These are phyloP conservation scores for Dactylellina cionopaga DNA, from an alignment of 2,329 filamentous ascomycete genomes.

Conservation along the genomic window DNA sequence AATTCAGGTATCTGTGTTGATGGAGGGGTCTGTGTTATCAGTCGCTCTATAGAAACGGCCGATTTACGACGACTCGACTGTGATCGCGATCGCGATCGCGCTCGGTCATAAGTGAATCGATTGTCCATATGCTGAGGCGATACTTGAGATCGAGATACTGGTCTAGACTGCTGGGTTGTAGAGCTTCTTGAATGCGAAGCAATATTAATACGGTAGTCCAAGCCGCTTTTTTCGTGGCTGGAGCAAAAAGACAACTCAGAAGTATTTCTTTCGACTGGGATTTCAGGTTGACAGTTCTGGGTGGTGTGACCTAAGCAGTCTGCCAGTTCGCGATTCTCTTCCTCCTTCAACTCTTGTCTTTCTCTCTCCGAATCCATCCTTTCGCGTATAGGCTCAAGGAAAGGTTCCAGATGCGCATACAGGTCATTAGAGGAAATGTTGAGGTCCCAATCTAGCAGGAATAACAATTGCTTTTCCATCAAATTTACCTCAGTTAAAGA, in stretches of 20 bases:
- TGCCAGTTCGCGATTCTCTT: conserved; percentile 62
- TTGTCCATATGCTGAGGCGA: conserved; percentile 1
- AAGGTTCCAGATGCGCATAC: conserved; percentile 84
- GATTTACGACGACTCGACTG: conserved; percentile 32
- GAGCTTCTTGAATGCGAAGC: neutral
- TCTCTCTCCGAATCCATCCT: conserved; percentile 61
- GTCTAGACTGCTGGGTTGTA: conserved; percentile 13
- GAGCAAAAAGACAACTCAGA: neutral
- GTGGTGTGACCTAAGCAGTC: conserved; percentile 6
- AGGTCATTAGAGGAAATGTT: conserved; percentile 86
- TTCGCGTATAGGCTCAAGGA: conserved; percentile 83
- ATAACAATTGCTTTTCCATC: conserved; percentile 98
- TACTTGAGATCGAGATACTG: conserved; percentile 24
- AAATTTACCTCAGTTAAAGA: conserved; percentile 95
- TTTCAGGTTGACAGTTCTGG: neutral
- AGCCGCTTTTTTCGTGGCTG: neutral
- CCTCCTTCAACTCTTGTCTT: conserved; percentile 60
- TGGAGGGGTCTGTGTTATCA: conserved; percentile 54
- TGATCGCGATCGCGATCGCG: conserved; percentile 19
- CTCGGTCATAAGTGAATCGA: conserved; percentile 9
- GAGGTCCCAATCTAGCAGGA: conserved; percentile 93
- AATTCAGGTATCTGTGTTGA: conserved; percentile 55
- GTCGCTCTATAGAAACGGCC: conserved; percentile 23
- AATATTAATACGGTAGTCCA: neutral
- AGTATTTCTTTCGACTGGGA: neutral